These are phyloP conservation scores for Tylopilus plumbeoviolaceoides DNA, from an alignment of 768 basidiomycete genomes.

Conservation along the genomic window DNA sequence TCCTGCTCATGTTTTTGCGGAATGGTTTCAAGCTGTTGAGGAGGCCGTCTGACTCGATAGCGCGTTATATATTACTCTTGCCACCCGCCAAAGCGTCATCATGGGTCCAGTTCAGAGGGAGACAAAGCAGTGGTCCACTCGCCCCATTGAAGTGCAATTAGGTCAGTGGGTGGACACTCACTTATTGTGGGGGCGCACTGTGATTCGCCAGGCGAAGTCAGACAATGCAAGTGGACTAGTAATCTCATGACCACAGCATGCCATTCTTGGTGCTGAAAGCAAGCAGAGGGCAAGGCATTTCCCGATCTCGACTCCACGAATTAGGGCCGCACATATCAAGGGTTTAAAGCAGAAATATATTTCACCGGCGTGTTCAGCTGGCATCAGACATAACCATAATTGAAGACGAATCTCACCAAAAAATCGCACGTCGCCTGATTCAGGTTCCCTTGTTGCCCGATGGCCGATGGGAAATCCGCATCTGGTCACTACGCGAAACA, in stretches of 20 bases:
- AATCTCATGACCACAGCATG: too few species aligned
- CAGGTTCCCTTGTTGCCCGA: background rate
- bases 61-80: constrained; percentile 24
- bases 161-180: constrained; percentile 6
- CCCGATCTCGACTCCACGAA: background rate
- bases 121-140: constrained; percentile 22
- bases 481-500: background rate
- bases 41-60: background rate
- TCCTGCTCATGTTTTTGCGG: constrained; percentile 25
- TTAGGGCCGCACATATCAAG: background rate
- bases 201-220: constrained; percentile 1
- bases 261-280: too few species aligned
- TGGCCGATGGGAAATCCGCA: background rate
- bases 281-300: too few species aligned
- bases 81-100: constrained; percentile 25
- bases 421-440: background rate
- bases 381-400: background rate
- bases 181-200: constrained; percentile 8
- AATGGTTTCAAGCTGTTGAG: background rate
- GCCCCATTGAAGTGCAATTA: constrained; percentile 8
- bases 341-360: background rate
- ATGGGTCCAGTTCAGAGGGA: background rate
- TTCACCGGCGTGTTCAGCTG: background rate
- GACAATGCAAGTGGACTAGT: constrained; percentile 11
- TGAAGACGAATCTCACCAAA: constrained; percentile 8